phyloP scores from a whole-genome alignment of 225 moss, liverwort and hornwort genomes.

The Lunularia cruciata region DNA sequence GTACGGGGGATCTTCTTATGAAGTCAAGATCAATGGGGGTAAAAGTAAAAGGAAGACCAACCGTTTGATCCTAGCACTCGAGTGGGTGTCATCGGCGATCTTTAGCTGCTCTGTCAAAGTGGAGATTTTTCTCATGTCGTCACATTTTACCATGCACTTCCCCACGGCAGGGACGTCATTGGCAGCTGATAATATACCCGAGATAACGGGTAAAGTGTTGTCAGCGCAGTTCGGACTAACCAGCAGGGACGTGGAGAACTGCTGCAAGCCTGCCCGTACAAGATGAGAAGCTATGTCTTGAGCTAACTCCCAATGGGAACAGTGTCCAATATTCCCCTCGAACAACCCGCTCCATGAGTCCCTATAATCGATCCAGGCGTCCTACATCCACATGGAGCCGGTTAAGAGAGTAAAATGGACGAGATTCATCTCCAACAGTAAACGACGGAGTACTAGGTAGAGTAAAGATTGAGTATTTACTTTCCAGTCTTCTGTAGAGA shows the following conservation, averaged over 20 bases:
- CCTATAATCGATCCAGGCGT: constrained; percentile 13
- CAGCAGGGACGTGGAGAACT: constrained; percentile 15
- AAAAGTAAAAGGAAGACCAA: neutral
- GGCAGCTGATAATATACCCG: constrained; percentile 28
- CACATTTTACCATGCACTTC: constrained; percentile 24
- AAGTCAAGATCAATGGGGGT: no score
- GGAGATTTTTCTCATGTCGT: constrained; percentile 8
- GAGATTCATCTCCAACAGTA: no score
- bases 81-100: neutral
- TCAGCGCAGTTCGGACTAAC: neutral
- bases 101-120: neutral
- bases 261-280: constrained; percentile 32
- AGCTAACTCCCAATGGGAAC: constrained; percentile 37
- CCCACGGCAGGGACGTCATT: constrained; percentile 41
- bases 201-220: constrained; percentile 18
- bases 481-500: constrained; percentile 26
- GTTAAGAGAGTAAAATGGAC: no score
- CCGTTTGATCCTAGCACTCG: constrained; percentile 5
- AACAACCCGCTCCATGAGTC: constrained; percentile 6
- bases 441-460: no score
- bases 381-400: constrained; percentile 29
- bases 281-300: constrained; percentile 45
- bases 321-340: constrained; percentile 37
- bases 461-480: constrained; percentile 20
- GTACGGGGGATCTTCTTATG: no score